These are phyloP conservation scores for Pseudocercospora musae DNA, from an alignment of 2,329 filamentous ascomycete genomes.

Conservation along the genomic window DNA sequence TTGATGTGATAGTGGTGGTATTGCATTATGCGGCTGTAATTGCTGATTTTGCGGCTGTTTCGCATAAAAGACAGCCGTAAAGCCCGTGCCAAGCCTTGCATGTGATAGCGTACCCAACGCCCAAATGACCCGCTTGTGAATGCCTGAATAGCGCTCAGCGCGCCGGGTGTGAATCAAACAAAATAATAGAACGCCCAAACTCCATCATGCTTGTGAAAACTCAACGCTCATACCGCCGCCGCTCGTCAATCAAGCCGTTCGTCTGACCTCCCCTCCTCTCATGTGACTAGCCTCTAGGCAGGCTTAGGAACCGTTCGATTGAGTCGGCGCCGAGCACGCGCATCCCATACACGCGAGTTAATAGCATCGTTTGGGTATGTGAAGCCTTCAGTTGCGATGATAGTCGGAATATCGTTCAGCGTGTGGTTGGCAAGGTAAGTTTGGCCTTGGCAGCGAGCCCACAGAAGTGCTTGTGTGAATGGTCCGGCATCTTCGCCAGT, in stretches of 20 bases:
- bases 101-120: background rate
- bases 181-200: background rate
- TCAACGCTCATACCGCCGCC: background rate
- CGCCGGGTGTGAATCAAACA: too few relatives aligned
- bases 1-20: background rate
- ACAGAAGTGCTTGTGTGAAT: conserved; percentile 9
- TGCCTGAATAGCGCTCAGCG: too few relatives aligned
- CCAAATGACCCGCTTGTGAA: background rate
- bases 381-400: background rate
- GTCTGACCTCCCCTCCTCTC: too few relatives aligned
- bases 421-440: background rate
- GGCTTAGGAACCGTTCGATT: background rate
- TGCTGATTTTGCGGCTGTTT: background rate
- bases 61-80: background rate
- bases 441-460: background rate
- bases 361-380: background rate
- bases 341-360: background rate
- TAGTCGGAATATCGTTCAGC: background rate
- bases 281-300: background rate
- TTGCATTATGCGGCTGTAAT: background rate
- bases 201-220: background rate
- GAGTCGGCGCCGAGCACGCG: background rate
- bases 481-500: conserved; percentile 10
- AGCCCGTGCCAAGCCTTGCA: background rate
- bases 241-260: background rate